Percentiles rank a stretch among this genome's conserved stretches.
phyloP scores from a whole-genome alignment of 75 land plant genomes.

The Isoetes taiwanensis region DNA sequence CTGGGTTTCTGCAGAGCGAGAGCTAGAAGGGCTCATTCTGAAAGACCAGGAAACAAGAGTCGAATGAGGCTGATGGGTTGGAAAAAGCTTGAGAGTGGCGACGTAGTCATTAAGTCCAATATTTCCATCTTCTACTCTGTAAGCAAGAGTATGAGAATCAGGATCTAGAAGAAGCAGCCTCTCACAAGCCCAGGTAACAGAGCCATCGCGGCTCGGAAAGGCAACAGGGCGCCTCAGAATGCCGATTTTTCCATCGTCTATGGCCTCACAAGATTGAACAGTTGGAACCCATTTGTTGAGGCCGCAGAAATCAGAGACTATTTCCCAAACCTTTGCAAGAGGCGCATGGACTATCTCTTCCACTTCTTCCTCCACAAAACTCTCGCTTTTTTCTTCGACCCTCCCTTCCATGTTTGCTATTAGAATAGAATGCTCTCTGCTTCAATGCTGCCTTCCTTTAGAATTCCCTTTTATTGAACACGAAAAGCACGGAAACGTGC shows the following conservation, averaged over 20 bases:
- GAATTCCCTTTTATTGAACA: no score
- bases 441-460: no score
- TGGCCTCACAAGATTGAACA: background rate
- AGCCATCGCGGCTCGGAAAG: background rate
- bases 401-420: no score
- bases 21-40: background rate
- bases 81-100: background rate
- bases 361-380: no score
- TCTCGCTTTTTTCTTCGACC: no score
- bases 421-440: no score
- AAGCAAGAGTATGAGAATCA: background rate
- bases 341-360: no score
- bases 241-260: background rate
- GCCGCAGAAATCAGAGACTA: constrained; percentile 1
- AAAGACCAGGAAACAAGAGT: background rate
- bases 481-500: no score
- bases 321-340: background rate
- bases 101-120: constrained; percentile 1
- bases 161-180: background rate
- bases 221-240: background rate
- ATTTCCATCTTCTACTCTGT: background rate
- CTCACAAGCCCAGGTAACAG: background rate
- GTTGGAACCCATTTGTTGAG: background rate
- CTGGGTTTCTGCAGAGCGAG: background rate
- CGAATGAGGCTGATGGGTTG: background rate